These are phyloP conservation scores for Phytophthora hybrid DNA, from an alignment of 352 stramenopile genomes.

Conservation along the genomic window DNA sequence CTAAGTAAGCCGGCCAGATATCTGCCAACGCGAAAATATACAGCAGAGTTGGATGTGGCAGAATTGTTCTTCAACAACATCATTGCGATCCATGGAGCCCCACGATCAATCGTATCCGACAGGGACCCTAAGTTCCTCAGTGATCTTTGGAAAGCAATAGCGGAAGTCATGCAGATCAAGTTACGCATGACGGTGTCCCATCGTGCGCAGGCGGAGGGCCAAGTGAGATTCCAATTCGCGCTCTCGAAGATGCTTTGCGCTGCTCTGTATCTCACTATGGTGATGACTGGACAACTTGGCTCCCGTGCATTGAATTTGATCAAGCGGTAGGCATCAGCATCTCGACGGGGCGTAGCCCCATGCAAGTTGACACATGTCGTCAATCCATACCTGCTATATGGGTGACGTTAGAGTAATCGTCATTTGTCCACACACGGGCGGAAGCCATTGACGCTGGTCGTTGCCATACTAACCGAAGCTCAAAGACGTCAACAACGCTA, in stretches of 20 bases:
- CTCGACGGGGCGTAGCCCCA: no score
- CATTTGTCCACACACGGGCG: no score
- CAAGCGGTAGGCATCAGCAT: no score
- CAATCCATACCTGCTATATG: no score
- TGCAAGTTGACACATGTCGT: no score
- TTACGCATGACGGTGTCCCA: background rate
- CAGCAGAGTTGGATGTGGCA: background rate
- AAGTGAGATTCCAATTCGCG: background rate
- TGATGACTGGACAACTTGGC: no score
- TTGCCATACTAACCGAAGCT: no score
- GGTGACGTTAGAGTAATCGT: no score
- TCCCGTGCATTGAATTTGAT: background rate
- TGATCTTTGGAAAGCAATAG: no score
- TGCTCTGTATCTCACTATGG: background rate
- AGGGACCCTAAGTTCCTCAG: constrained; percentile 3
- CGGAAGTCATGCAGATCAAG: background rate
- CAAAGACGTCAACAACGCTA: no score
- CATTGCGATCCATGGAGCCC: background rate
- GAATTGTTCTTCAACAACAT: constrained; percentile 1
- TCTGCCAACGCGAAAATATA: background rate
- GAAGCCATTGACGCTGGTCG: no score
- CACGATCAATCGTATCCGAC: background rate
- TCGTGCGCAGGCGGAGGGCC: background rate
- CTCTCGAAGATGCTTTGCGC: background rate
- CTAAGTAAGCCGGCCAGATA: constrained; percentile 3